These are phyloP conservation scores for Sphaerulina musiva DNA, from an alignment of 2,329 filamentous ascomycete species.

Conservation along the genomic window DNA sequence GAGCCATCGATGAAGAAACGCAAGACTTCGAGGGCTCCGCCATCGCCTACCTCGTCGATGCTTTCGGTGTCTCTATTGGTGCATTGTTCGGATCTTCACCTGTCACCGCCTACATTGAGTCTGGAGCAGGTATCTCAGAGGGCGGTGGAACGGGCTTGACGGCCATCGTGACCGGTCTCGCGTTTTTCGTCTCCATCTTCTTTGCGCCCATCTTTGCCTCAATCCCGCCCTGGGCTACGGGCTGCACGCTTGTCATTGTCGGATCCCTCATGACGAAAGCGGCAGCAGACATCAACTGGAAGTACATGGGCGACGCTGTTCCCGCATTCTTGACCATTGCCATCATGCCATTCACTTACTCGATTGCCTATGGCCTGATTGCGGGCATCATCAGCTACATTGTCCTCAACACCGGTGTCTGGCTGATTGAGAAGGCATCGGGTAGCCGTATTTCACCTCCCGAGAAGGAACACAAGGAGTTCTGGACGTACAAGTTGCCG, in stretches of 20 bases:
- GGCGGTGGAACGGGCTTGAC: constrained; percentile 82
- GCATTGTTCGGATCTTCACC: constrained; percentile 71
- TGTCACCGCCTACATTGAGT: constrained; percentile 74
- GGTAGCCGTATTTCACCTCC: constrained; percentile 65
- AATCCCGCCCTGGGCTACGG: constrained; percentile 83
- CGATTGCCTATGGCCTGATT: constrained; percentile 79
- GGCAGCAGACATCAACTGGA: constrained; percentile 81
- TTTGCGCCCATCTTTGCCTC: constrained; percentile 87
- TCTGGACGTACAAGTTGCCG: constrained; percentile 70
- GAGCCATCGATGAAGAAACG: constrained; percentile 71
- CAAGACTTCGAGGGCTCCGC: constrained; percentile 84
- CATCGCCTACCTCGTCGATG: constrained; percentile 76
- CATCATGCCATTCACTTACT: constrained; percentile 86
- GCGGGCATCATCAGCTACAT: constrained; percentile 72
- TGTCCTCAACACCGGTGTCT: constrained; percentile 65
- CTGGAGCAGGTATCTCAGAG: constrained; percentile 83
- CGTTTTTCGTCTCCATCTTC: constrained; percentile 82
- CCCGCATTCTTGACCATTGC: constrained; percentile 79
- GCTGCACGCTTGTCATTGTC: constrained; percentile 79
- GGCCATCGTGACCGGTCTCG: constrained; percentile 68
- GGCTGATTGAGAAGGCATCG: constrained; percentile 59
- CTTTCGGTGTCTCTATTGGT: constrained; percentile 72
- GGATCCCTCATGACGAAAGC: constrained; percentile 80
- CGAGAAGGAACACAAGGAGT: constrained; percentile 70
- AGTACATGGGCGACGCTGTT: constrained; percentile 73